A percentile compares a stretch with the other conserved stretches of the same genome.
phyloP scores from a whole-genome alignment of 768 basidiomycete genomes.

The Infundibulicybe gibba region DNA sequence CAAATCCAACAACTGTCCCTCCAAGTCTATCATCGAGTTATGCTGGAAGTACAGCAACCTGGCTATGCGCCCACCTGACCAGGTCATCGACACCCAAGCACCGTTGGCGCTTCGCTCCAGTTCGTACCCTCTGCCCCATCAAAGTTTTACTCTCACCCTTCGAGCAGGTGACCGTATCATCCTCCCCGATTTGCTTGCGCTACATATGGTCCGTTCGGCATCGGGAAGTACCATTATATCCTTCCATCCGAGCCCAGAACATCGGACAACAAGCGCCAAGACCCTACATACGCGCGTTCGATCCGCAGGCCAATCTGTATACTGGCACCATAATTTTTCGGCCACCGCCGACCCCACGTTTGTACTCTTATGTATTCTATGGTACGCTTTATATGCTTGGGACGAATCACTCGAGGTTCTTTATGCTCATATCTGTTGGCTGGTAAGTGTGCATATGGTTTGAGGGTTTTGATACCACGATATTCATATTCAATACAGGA shows the following conservation, averaged over 20 bases:
- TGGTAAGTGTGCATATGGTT: slow-evolving; percentile 29
- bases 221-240: slow-evolving; percentile 38
- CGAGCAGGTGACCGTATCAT: slow-evolving; percentile 26
- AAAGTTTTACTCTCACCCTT: neutral
- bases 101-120: slow-evolving; percentile 39
- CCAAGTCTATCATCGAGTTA: slow-evolving; percentile 15
- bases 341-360: slow-evolving; percentile 49
- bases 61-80: slow-evolving; percentile 12
- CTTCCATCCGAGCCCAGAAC: slow-evolving; percentile 32
- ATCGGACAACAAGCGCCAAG: slow-evolving; percentile 29
- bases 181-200: slow-evolving; percentile 44
- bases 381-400: slow-evolving; percentile 61
- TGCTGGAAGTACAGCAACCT: slow-evolving; percentile 7
- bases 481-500: slow-evolving; percentile 30
- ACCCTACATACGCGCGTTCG: slow-evolving; percentile 31
- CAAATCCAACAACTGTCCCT: slow-evolving; percentile 20
- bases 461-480: slow-evolving; percentile 2
- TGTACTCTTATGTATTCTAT: slow-evolving; percentile 46
- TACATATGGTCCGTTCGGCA: slow-evolving; percentile 49
- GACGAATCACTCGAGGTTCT: slow-evolving; percentile 53
- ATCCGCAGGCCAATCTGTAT: slow-evolving; percentile 36
- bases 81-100: slow-evolving; percentile 49
- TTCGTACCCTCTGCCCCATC: slow-evolving; percentile 11
- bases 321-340: slow-evolving; percentile 41
- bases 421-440: slow-evolving; percentile 44